Evolutionary conservation across 2,329 filamentous ascomycete species (phyloP).

Genomic region (Aspergillus sp.): DNA sequence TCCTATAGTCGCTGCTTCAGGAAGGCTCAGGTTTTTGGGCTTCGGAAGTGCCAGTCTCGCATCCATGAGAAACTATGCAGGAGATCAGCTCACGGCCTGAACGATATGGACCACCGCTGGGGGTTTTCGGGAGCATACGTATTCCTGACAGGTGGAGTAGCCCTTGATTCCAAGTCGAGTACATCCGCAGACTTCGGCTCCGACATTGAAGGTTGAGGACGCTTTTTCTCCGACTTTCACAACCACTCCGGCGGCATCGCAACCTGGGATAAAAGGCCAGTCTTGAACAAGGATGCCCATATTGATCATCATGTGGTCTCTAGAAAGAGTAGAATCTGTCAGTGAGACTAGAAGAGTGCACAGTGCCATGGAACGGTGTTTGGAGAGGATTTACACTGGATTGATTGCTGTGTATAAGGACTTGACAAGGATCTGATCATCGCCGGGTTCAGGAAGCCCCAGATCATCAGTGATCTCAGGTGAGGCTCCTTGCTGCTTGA

Average conservation of each 20-base stretch:
- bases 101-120: background rate
- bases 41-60: background rate
- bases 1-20: conserved; percentile 4
- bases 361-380: background rate
- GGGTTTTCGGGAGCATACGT: background rate
- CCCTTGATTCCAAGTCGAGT: background rate
- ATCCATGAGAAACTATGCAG: conserved; percentile 1
- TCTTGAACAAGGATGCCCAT: conserved; percentile 1
- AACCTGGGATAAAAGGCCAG: background rate
- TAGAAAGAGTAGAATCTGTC: background rate
- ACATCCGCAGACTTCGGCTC: conserved; percentile 3
- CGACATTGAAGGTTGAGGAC: background rate
- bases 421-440: background rate
- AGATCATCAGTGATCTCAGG: background rate
- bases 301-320: background rate
- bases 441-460: background rate
- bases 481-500: background rate
- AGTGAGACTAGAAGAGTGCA: background rate
- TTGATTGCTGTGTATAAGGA: background rate
- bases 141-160: conserved; percentile 2
- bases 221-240: background rate
- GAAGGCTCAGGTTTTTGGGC: background rate
- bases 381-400: background rate
- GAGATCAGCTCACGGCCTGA: background rate
- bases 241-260: background rate